Base-by-base conservation (phyloP, 2,329 filamentous ascomycete genomes). In the Talaromyces sp. region DNA sequence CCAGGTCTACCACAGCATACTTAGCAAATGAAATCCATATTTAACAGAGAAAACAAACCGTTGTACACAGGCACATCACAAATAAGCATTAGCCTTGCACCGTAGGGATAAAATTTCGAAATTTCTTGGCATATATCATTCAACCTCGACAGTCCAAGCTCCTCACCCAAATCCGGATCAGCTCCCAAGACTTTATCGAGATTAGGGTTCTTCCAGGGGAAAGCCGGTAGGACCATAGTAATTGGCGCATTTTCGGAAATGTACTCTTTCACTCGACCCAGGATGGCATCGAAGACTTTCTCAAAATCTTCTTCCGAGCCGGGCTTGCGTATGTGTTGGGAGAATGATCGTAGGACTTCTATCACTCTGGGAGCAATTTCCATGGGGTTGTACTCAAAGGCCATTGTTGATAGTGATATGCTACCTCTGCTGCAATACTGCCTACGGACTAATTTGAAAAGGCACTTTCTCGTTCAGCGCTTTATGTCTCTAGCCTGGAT, bases 101-200 rank as follows among this genome's bases (percentile, higher is more conserved):
- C 80, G n/a, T 74, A 77, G 17, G 71, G 67, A 67, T 82, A 81
- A 3, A 80, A 67, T 10, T 74, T 71, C 9, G 69, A 69, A 8
- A 82, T 78, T 22, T 73, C 73, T 31, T 74, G 72, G 56, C 79
- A 81, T 31, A 82, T 68, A 0, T 72, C 73, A 57, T 82, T 78
- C 62, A 82, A 68, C 58, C 77, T 77, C 3, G 70, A 69, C 8
- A 82, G 70, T 3, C 80, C 78, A 37, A 82, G 62, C 37, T 80
- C 77, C 63, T 82, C 80, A 3, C 75, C 80, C 15, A 78, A 70
- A 49, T 82, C 80, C 0, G 80, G 80, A 4, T 80, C 68, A 1
- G 64, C 64, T 1, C 80, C 74, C 10, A 75, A 62, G 15, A 76
- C 74, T 63, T 78, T 78, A 57, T 76, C 73, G 9, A 67, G 64